These are phyloP conservation scores for Skeletonema costatum DNA, from an alignment of 108 stramenopile genomes.

Conservation along the genomic window DNA sequence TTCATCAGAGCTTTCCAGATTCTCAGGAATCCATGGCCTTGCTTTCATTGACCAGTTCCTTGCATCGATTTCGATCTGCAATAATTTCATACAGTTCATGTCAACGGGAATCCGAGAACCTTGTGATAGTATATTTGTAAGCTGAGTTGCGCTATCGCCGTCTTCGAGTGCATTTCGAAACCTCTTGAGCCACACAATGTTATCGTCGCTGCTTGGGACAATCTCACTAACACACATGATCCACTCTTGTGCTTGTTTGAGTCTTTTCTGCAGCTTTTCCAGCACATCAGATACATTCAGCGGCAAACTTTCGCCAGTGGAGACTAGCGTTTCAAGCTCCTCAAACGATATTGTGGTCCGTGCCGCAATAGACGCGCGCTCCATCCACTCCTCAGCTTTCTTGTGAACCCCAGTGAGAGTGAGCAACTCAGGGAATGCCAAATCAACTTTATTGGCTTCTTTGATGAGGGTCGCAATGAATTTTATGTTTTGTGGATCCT, in stretches of 20 bases:
- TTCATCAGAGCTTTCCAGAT: conserved; percentile 23
- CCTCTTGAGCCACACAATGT: conserved; percentile 52
- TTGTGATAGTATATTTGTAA: conserved; percentile 65
- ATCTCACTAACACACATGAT: conserved; percentile 52
- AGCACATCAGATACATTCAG: conserved; percentile 70
- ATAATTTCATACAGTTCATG: conserved; percentile 62
- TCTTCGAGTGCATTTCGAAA: conserved; percentile 56
- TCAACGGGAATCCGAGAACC: conserved; percentile 81
- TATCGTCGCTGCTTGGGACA: conserved; percentile 52
- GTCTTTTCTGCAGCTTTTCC: conserved; percentile 66
- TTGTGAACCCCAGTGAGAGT: conserved; percentile 56
- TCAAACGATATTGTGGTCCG: conserved; percentile 70
- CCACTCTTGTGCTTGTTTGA: conserved; percentile 64
- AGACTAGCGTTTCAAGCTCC: conserved; percentile 66
- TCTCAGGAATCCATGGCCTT: conserved; percentile 66
- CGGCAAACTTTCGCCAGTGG: conserved; percentile 57
- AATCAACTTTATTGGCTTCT: conserved; percentile 66
- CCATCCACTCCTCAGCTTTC: conserved; percentile 69
- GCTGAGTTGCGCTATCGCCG: conserved; percentile 34
- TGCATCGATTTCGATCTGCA: conserved; percentile 81
- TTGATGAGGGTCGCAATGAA: conserved; percentile 60
- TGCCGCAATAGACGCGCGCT: conserved; percentile 78
- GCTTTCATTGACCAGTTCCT: conserved; percentile 72
- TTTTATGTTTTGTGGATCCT: conserved; percentile 58
- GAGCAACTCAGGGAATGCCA: conserved; percentile 53